Evolutionary conservation across 148 eudicot genomes (phyloP).

Genomic region (Spergularia bocconei): DNA sequence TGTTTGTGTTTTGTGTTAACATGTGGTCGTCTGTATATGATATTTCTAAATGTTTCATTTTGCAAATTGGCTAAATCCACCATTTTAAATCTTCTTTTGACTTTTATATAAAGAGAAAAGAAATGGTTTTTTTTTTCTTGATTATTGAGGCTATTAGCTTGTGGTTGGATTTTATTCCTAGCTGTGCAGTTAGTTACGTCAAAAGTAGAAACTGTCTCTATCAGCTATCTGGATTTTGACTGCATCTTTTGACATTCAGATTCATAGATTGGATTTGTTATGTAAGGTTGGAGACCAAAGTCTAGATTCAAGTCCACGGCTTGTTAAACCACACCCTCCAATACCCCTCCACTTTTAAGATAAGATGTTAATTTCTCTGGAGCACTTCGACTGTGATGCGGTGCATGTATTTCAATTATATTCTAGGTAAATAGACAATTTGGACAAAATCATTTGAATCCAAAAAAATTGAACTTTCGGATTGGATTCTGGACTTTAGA

Average conservation of each 20-base stretch:
- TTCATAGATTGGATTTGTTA: background rate
- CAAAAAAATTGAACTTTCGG: background rate
- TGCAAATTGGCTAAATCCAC: background rate
- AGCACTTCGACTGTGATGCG: constrained; percentile 3
- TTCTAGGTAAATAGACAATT: background rate
- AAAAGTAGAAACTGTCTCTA: background rate
- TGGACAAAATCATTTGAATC: background rate
- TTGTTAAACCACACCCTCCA: background rate
- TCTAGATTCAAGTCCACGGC: background rate
- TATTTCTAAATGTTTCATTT: background rate
- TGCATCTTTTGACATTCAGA: background rate
- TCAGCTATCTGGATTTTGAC: background rate
- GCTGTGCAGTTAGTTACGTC: background rate
- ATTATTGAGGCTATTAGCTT: background rate
- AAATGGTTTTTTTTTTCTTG: background rate
- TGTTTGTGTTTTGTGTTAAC: background rate
- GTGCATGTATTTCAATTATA: background rate
- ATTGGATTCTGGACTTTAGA: background rate
- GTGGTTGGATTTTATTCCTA: background rate
- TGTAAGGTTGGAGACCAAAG: background rate
- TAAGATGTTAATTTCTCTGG: background rate
- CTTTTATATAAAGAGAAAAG: background rate
- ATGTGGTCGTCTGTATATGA: background rate
- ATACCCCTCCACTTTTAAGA: background rate
- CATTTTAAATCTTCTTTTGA: background rate